Evolutionary conservation across 768 basidiomycete genomes (phyloP).

Genomic region (Lactarius hatsudake): DNA sequence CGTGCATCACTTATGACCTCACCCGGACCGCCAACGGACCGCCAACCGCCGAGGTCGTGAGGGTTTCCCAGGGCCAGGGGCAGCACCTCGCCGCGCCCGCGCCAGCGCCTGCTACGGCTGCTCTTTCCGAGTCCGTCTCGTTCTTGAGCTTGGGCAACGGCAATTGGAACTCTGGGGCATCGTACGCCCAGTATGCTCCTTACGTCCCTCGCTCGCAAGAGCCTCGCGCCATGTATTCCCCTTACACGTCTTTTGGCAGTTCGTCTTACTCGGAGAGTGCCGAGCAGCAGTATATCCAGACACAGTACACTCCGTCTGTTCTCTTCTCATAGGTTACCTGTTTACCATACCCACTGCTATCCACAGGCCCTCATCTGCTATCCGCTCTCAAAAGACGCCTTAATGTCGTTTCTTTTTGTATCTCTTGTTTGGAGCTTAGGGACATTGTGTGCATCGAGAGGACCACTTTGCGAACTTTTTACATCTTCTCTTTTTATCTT

Average conservation of each 20-base stretch:
- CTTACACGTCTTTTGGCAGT: conserved; percentile 16
- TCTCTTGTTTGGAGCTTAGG: conserved; percentile 23
- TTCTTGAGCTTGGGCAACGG: conserved; percentile 14
- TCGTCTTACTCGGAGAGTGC: conserved; percentile 10
- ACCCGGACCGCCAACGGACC: conserved; percentile 46
- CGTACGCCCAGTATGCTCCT: conserved; percentile 13
- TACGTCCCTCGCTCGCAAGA: conserved; percentile 20
- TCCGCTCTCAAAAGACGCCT: conserved; percentile 13
- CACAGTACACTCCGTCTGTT: conserved; percentile 25
- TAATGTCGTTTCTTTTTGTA: conserved; percentile 16
- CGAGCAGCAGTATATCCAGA: conserved; percentile 23
- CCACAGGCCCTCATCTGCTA: conserved; percentile 9
- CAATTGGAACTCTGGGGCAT: conserved; percentile 16
- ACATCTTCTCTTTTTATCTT: conserved; percentile 15
- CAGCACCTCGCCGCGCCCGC: conserved; percentile 31
- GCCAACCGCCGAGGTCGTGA: conserved; percentile 60
- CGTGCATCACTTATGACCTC: conserved; percentile 66
- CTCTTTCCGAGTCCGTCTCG: conserved; percentile 32
- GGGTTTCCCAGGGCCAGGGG: conserved; percentile 36
- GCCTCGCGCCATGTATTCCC: conserved; percentile 5
- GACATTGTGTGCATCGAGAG: conserved; percentile 21
- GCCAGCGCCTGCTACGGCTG: conserved; percentile 9
- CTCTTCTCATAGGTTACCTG: conserved; percentile 23
- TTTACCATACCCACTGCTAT: conserved; percentile 14
- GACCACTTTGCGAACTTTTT: conserved; percentile 11